Base-by-base conservation (phyloP, 805 yeast genomes). In the Yamadazyma endophytica region DNA sequence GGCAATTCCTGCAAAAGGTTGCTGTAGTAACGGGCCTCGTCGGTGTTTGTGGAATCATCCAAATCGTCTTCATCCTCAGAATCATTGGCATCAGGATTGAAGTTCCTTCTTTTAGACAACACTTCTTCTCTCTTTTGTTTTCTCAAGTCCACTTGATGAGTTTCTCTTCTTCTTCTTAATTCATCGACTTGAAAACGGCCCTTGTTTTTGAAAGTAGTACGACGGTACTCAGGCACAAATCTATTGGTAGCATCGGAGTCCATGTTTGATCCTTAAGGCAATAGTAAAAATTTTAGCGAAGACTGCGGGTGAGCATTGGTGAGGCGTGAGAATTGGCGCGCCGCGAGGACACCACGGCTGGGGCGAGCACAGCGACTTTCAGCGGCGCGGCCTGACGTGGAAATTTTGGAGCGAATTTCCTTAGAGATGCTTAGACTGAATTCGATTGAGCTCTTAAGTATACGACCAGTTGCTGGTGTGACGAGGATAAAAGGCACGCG, bases 101-200 rank as follows among this genome's bases (percentile, higher is more conserved):
- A 77, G 59, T 86, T 88, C 68, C 98, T 81, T 70, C 97, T 82
- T 67, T 92, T 92, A 23, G 95, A 80, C 46, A 92, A 71, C 35
- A 85, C 83, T 58, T 92, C 97, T 56, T 92, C 98, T 56, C 98
- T 79, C 61, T 89, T 89, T 40, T 89, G 95, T 68, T 94, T 92
- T 66, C 98, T 77, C 52, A 92, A 73, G 58, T 89, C 97, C 38
- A 92, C 94, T 63, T 90, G 97, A 51, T 90, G 96, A 36, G 85
- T 94, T 60, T 90, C 98, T 61, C 97, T 82, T 58, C 98, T 83
- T 61, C 97, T 88, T 62, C 98, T 85, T 50, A 92, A 77, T 70
- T 92, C 98, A 57, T 92, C 98, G 37, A 87, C 86, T 51, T 84
- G 83, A 56, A 92, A 92, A 54, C 95, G 78, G 42, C 92, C 87